A percentile compares a stretch with the other conserved stretches of the same genome.
phyloP scores from a whole-genome alignment of 331 rosid species.

The Acacia concinna region DNA sequence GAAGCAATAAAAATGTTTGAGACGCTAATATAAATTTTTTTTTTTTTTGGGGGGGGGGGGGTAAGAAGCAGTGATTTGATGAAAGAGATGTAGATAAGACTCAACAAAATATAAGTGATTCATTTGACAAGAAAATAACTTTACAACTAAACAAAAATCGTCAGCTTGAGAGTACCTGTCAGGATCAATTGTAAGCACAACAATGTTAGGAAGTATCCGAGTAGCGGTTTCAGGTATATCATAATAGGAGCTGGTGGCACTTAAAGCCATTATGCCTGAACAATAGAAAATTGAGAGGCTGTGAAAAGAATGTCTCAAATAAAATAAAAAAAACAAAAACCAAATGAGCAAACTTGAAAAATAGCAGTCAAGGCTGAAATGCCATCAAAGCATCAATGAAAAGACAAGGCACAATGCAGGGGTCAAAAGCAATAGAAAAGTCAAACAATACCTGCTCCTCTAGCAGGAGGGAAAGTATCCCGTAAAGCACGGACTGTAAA shows the following conservation, averaged over 20 bases:
- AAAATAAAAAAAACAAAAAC: neutral
- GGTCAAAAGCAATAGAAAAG: constrained; percentile 3
- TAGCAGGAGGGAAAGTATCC: constrained; percentile 79
- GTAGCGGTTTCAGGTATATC: constrained; percentile 74
- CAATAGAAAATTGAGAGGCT: constrained; percentile 18
- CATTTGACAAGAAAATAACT: constrained; percentile 10
- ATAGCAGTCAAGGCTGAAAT: neutral
- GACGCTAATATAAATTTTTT: too few species aligned
- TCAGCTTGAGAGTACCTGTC: constrained; percentile 55
- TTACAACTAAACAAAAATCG: constrained; percentile 10
- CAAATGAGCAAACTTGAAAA: neutral
- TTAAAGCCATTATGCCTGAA: constrained; percentile 82
- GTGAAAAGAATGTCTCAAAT: constrained; percentile 10
- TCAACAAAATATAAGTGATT: constrained; percentile 12
- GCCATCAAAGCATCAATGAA: neutral
- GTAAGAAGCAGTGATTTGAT: neutral
- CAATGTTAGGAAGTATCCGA: constrained; percentile 78
- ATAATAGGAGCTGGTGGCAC: constrained; percentile 81
- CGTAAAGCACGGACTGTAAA: constrained; percentile 89
- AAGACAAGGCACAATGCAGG: neutral
- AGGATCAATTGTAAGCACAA: constrained; percentile 74
- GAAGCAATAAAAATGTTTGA: constrained; percentile 14
- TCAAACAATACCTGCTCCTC: constrained; percentile 73
- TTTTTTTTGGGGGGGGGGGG: neutral
- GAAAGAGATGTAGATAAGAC: neutral